Percentiles rank a stretch among this genome's conserved stretches.
These are phyloP conservation scores for Chlorella sp. DNA, from an alignment of 139 green algal species.

Conservation along the genomic window DNA sequence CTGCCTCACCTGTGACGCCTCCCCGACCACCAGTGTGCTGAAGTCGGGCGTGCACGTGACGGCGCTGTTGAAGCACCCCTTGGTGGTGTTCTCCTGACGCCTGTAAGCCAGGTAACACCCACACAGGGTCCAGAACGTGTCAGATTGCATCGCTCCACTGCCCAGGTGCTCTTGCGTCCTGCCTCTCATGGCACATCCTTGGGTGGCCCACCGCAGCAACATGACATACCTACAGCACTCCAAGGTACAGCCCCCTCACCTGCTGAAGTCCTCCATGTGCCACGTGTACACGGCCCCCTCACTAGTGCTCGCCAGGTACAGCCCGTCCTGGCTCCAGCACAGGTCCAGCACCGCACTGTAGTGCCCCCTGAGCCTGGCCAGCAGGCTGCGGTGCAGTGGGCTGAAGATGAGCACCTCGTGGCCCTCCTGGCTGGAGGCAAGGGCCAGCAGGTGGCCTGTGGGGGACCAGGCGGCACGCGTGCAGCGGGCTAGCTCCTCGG, in stretches of 20 bases:
- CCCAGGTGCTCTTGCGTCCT: no score
- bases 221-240: neutral
- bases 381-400: conserved; percentile 23
- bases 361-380: conserved; percentile 22
- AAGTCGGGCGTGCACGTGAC: conserved; percentile 22
- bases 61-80: conserved; percentile 27
- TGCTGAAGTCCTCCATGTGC: conserved; percentile 31
- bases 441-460: conserved; percentile 32
- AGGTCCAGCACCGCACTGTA: conserved; percentile 34
- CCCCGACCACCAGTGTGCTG: conserved; percentile 22
- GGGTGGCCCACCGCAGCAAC: no score
- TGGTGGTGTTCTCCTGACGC: conserved; percentile 22
- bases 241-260: conserved; percentile 6
- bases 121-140: no score
- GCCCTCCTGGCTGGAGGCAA: conserved; percentile 14
- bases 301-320: conserved; percentile 22
- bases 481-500: conserved; percentile 4
- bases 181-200: no score
- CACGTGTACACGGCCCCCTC: conserved; percentile 42
- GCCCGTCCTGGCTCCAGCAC: conserved; percentile 35
- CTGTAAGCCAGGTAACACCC: no score
- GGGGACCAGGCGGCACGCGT: conserved; percentile 4
- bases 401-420: conserved; percentile 34
- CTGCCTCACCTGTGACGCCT: conserved; percentile 24
- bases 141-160: no score